phyloP scores from a whole-genome alignment of 1,284 basidiomycete genomes.

The Phylloboletellus chloephorus region DNA sequence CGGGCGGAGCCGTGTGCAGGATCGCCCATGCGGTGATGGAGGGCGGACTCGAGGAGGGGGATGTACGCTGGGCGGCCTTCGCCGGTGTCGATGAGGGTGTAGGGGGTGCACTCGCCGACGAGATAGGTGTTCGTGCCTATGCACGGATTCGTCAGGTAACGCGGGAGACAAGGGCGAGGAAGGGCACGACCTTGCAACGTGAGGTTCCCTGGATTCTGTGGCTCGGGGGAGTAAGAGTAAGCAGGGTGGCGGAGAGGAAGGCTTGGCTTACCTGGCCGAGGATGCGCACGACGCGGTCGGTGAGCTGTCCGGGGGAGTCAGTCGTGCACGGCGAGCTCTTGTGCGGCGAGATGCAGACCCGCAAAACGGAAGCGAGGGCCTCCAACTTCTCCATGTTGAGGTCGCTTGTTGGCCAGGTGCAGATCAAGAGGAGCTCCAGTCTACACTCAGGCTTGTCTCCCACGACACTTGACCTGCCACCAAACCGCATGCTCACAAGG shows the following conservation, averaged over 20 bases:
- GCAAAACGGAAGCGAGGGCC: conserved; percentile 45
- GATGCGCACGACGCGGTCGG: conserved; percentile 56
- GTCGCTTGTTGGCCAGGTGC: no score
- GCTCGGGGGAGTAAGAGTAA: conserved; percentile 2
- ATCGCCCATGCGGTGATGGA: conserved; percentile 33
- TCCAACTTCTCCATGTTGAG: conserved; percentile 43
- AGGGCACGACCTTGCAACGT: conserved; percentile 73
- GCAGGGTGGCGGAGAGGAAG: not conserved
- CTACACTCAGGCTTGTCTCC: no score
- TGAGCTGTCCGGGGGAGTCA: conserved; percentile 42
- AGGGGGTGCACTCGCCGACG: conserved; percentile 63
- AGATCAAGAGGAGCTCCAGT: no score
- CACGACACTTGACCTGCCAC: conserved; percentile 10
- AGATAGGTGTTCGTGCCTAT: conserved; percentile 92
- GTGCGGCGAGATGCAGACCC: conserved; percentile 38
- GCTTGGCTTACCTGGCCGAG: conserved; percentile 58
- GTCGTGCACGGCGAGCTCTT: not conserved
- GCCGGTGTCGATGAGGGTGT: conserved; percentile 85
- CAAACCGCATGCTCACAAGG: conserved; percentile 15
- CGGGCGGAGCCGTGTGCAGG: conserved; percentile 29
- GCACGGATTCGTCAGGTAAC: not conserved
- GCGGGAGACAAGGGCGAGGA: not conserved
- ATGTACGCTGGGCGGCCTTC: conserved; percentile 72
- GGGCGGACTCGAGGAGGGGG: conserved; percentile 57
- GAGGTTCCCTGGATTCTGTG: conserved; percentile 84